phyloP scores from a whole-genome alignment of 768 basidiomycete species.

The Gautieria morchelliformis region DNA sequence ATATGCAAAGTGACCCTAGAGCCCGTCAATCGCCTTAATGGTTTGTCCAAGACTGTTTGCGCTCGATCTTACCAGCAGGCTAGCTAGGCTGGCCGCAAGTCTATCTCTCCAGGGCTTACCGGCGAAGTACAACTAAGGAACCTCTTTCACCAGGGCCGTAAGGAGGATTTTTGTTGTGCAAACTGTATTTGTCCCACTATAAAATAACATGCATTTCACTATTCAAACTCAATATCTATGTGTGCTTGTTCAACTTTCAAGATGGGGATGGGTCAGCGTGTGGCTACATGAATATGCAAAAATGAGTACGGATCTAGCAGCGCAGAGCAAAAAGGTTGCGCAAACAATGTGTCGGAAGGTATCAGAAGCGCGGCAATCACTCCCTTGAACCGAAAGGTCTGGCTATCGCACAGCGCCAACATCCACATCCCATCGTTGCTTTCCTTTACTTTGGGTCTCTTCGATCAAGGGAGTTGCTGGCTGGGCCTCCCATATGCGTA shows the following conservation, averaged over 20 bases:
- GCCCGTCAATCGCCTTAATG: no score
- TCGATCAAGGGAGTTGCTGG: slow-evolving; percentile 1
- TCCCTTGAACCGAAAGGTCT: neutral
- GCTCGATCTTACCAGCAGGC: no score
- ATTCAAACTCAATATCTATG: neutral
- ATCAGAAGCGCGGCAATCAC: neutral
- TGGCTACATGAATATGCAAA: slow-evolving; percentile 7
- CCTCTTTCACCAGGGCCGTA: no score
- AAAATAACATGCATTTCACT: neutral
- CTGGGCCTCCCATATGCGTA: slow-evolving; percentile 81
- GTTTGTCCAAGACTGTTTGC: no score
- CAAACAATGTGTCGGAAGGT: neutral
- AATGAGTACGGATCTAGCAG: neutral
- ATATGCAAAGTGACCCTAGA: no score
- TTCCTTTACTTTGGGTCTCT: slow-evolving; percentile 1
- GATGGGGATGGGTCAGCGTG: slow-evolving; percentile 6
- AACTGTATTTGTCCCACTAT: neutral
- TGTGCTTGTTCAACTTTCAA: neutral
- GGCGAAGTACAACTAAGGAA: no score
- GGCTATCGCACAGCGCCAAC: slow-evolving; percentile 2
- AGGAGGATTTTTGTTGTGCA: no score
- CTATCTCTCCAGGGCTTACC: no score
- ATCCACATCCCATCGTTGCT: slow-evolving; percentile 6
- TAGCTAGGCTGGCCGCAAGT: no score
- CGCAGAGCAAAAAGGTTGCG: neutral